Evolutionary conservation across 2,329 filamentous ascomycete genomes (phyloP), one percentile per base, ranked within the genome.

Genomic region (Pseudovirgaria hyperparasitica): DNA sequence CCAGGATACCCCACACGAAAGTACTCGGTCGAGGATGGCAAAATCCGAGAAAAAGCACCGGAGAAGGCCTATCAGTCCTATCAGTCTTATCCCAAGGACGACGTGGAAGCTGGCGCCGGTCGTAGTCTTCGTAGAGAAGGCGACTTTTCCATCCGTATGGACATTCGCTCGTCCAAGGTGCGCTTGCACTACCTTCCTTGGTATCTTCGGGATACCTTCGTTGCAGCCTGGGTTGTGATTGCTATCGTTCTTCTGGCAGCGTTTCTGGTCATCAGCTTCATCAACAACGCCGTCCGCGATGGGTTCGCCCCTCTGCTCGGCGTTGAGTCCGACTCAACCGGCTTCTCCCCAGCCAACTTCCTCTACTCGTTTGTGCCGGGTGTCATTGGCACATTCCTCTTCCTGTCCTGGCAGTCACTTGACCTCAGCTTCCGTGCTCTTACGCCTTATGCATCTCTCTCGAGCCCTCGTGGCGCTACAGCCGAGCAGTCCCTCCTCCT

Each of bases 281-380:
- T 86, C 33, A 73, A 77, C 20, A 60, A 65, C 6, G 67, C 70
- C 8, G 63, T 92, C 16, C 57, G 67, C 19, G 50, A 63, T 6
- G 86, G 85, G 6, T 94, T 92, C 50, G 51, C 65, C 5, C 84
- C 86, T 3, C 59, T 65, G 5, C 58, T 93, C 1, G 57, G 63
- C 7, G 72, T 76, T 0, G 58, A 62, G 3, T 72, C 82, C 1
- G 59, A 67, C 4, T 43, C 55, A 0, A 40, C 44, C 15, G 81
- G 78, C 11, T 94, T 92, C 53, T 92, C 82, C 2, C 63, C 81
- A 1, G 82, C 84, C 26, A 84, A 93, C 53, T 94, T 94, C 55
- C 58, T 93, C 26, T 94, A 85, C 60, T 73, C 70, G 34, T 84
- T 86, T 52, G 30, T 86, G 13, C 80, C 81, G 1, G 70, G 76